phyloP scores from a whole-genome alignment of 1,139 yeast species.

The Sugiyamaella pinicola region DNA sequence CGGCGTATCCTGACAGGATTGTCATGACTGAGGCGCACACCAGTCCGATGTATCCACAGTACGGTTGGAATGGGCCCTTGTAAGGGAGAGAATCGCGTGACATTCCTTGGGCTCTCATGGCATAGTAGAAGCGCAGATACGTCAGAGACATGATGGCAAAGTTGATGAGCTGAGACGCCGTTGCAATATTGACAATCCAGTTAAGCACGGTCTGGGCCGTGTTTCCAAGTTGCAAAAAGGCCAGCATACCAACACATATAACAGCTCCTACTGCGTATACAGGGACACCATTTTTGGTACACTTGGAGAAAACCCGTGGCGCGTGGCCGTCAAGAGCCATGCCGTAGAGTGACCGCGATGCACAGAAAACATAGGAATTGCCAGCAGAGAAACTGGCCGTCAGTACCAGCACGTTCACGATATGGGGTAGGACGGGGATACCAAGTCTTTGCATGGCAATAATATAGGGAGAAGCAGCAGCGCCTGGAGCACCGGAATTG shows the following conservation, averaged over 20 bases:
- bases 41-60: constrained; percentile 48
- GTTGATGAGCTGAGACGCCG: constrained; percentile 78
- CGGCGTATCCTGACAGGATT: constrained; percentile 65
- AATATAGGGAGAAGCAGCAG: constrained; percentile 65
- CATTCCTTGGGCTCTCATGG: constrained; percentile 60
- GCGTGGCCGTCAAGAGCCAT: constrained; percentile 60
- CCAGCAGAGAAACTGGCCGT: constrained; percentile 74
- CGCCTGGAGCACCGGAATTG: constrained; percentile 57
- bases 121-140: constrained; percentile 65
- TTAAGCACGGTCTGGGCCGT: constrained; percentile 66
- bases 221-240: constrained; percentile 60
- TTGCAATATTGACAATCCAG: constrained; percentile 75
- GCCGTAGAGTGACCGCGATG: constrained; percentile 60
- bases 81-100: constrained; percentile 57
- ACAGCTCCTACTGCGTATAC: constrained; percentile 52
- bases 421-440: constrained; percentile 58
- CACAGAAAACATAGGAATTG: constrained; percentile 69
- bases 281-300: constrained; percentile 64
- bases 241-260: constrained; percentile 50
- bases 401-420: constrained; percentile 63
- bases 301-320: constrained; percentile 47
- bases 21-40: constrained; percentile 61
- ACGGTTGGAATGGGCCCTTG: constrained; percentile 60
- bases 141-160: constrained; percentile 65
- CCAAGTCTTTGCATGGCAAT: constrained; percentile 60